These are phyloP conservation scores for Liquidambar formosana DNA, from an alignment of 164 flowering plant species.

Conservation along the genomic window DNA sequence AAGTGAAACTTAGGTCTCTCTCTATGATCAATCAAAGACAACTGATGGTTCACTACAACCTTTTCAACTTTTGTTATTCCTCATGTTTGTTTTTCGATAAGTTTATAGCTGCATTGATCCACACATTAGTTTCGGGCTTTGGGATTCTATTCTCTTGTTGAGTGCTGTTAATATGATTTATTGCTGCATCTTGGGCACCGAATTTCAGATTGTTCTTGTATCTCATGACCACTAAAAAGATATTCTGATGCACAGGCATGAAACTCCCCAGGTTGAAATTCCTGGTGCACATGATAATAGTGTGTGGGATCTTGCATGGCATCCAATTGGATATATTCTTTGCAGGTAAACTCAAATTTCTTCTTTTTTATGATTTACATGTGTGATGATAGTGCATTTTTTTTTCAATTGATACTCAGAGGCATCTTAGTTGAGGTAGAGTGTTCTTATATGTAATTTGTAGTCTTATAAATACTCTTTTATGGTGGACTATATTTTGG, in stretches of 20 bases:
- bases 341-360: conserved; percentile 63
- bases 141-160: background rate
- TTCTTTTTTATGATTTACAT: background rate
- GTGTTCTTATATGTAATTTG: background rate
- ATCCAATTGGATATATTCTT: conserved; percentile 94
- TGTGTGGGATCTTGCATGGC: conserved; percentile 99
- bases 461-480: background rate
- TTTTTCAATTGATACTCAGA: background rate
- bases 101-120: background rate
- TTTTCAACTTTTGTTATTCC: background rate
- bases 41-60: background rate
- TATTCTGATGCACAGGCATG: conserved; percentile 67
- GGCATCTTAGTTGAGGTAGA: background rate
- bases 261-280: conserved; percentile 87
- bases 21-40: too few relatives aligned
- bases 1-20: too few relatives aligned
- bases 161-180: background rate
- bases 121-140: background rate
- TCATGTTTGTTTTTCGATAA: background rate
- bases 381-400: background rate
- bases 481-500: background rate
- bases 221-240: background rate
- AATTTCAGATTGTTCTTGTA: background rate
- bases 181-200: background rate
- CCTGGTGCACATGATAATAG: conserved; percentile 86